Evolutionary conservation across 176 grass and related monocot species (phyloP), one percentile per base, ranked within the genome.

Genomic region (Neostapfia colusana): DNA sequence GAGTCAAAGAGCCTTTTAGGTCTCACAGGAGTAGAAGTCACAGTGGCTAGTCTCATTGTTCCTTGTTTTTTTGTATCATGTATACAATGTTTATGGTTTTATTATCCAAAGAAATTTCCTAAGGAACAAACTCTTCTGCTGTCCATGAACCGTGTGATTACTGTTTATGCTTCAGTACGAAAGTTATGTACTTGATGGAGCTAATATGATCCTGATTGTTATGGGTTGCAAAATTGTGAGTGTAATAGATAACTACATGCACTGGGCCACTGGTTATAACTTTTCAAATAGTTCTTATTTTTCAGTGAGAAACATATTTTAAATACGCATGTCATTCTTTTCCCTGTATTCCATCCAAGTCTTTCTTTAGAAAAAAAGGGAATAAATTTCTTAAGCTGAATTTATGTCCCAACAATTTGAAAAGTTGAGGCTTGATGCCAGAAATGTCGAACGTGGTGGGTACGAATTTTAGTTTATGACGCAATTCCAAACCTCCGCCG

Each of bases 21-120:
- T 28, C n/a, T 63, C 65, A 64, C 76, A 70, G 37, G 54, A 38
- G 64, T 84, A 84, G 75, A 74, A 88, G 79, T 24, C 60, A 78
- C 40, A 67, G 18, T 87, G 51, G 17, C 7, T 78, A 83, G 34
- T 73, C 6, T 63, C 11, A 40, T 34, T 24, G 12, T 72, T 34
- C 28, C 18, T 73, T 67, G 26, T 49, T 35, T 13, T 50, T 23
- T n/a, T 83, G 68, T 87, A 59, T 43, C 65, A 77, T 82, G 67
- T 61, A 48, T 73, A 73, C 57, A 55, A 73, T 83, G n/a, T 48
- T 59, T 67, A 60, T 20, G 41, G 59, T 83, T 78, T 77, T 34
- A 10, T 78, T 57, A 60, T 31, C 5, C 23, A 10, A 73, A 11
- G 4, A 53, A 54, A 67, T 26, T 36, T 35, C 18, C 53, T 67